Base-by-base conservation (phyloP, 257 asterid species). In the Nicotiana sylvestris region DNA sequence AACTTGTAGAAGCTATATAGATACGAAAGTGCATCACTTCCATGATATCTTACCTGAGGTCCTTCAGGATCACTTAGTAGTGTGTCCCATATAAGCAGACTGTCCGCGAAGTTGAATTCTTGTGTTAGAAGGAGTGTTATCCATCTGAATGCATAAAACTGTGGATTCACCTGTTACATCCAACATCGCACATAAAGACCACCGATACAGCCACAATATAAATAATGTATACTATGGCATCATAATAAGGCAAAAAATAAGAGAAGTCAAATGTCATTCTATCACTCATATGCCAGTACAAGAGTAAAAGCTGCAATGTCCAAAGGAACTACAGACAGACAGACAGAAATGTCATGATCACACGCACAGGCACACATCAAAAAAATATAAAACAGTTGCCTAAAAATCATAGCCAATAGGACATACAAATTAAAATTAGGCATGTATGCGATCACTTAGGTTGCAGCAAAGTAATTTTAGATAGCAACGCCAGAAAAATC, bases 81-180 rank as follows among this genome's bases (percentile, higher is more conserved):
- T 66, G 97, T 91, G 87, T 96, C 99, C 99, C 99, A 96, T 82
- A 96, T 96, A 74, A 89, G 85, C 77, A 94, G 92, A 85, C 87
- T 89, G 87, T 96, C 96, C 0, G 96, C 88, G 70, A 96, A 96
- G 83, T 89, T 91, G 89, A 94, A 96, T 85, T 96, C 99, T 86
- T 96, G 99, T 39, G 98, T 94, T 93, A 94, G 86, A 70, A 96
- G 98, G 76, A 96, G 97, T 16, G 99, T 96, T 85, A 96, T 96
- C 99, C 99, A 96, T 89, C 97, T 92, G 92, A 96, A 96, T 83
- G 99, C 99, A 82, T 96, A 96, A 81, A 96, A 96, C 89, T 96
- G 98, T 76, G 99, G 98, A 89, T 96, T 96, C 66, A 96, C 97
- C 99, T 94, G 97, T 87, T 87, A 83, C 82, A 61, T 39, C 77